A percentile compares a stretch with the other conserved stretches of the same genome.
phyloP scores from a whole-genome alignment of 257 asterid species.

The Cordia subcordata region DNA sequence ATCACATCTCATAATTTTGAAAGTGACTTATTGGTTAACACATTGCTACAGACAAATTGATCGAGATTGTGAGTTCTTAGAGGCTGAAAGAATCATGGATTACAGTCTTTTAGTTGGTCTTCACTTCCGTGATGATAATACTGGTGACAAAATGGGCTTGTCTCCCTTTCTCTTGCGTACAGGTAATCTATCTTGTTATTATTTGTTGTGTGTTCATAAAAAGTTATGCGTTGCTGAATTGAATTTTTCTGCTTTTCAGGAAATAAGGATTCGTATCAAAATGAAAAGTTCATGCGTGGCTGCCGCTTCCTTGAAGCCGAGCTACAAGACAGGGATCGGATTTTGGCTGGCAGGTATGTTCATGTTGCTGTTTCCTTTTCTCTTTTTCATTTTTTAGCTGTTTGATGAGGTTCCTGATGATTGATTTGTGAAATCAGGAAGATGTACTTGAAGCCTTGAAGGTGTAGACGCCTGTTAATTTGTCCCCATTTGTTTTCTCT shows the following conservation, averaged over 20 bases:
- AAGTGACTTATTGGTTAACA: background rate
- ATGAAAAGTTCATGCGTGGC: conserved; percentile 90
- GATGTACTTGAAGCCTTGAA: too few relatives aligned
- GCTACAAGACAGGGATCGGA: conserved; percentile 84
- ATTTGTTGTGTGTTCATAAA: background rate
- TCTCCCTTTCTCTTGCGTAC: conserved; percentile 76
- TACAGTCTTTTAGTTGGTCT: conserved; percentile 93
- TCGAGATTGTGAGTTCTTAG: conserved; percentile 83
- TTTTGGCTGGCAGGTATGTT: conserved; percentile 69
- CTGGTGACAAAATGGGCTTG: conserved; percentile 87
- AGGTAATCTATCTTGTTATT: conserved; percentile 37
- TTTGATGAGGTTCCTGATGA: too few relatives aligned
- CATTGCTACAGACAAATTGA: conserved; percentile 70
- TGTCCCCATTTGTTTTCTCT: too few relatives aligned
- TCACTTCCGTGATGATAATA: conserved; percentile 81
- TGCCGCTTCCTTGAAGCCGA: conserved; percentile 97
- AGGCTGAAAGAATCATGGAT: conserved; percentile 87
- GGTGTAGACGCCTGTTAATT: too few relatives aligned
- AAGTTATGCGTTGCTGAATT: conserved; percentile 13
- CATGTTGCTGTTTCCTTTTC: background rate
- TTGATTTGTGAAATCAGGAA: too few relatives aligned
- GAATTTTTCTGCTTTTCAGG: conserved; percentile 39
- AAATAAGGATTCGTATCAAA: conserved; percentile 62
- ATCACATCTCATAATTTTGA: too few relatives aligned
- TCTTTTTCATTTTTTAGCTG: background rate